Evolutionary conservation across 2,329 filamentous ascomycete species (phyloP).

Genomic region (Neurospora sp.): DNA sequence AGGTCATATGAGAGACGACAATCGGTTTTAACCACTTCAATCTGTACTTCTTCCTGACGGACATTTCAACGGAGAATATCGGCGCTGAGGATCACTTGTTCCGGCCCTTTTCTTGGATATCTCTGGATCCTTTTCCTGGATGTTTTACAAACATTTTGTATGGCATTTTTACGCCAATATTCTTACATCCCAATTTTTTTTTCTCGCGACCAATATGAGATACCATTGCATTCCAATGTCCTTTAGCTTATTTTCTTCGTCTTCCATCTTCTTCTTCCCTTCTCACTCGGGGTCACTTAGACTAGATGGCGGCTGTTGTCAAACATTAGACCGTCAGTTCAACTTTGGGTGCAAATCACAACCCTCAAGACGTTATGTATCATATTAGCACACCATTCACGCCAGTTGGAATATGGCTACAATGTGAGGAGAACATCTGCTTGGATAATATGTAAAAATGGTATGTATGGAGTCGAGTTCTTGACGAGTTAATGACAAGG

Average conservation of each 20-base stretch:
- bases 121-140: background rate
- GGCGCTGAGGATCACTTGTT: background rate
- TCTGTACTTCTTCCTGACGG: background rate
- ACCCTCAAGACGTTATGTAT: background rate
- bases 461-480: background rate
- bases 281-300: background rate
- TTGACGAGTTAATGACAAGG: background rate
- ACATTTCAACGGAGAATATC: background rate
- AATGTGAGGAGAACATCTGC: background rate
- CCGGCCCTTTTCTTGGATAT: background rate
- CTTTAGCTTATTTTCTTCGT: background rate
- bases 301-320: background rate
- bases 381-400: background rate
- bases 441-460: background rate
- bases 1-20: background rate
- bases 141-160: background rate
- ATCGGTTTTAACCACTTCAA: background rate
- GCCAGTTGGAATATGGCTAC: background rate
- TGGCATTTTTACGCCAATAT: background rate
- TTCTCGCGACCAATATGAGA: background rate
- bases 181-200: background rate
- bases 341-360: background rate
- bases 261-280: background rate
- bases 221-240: background rate
- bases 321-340: background rate